Conservation (phyloP, 73 alveolate genomes). For the Symbiodinium pilosum region DNA sequence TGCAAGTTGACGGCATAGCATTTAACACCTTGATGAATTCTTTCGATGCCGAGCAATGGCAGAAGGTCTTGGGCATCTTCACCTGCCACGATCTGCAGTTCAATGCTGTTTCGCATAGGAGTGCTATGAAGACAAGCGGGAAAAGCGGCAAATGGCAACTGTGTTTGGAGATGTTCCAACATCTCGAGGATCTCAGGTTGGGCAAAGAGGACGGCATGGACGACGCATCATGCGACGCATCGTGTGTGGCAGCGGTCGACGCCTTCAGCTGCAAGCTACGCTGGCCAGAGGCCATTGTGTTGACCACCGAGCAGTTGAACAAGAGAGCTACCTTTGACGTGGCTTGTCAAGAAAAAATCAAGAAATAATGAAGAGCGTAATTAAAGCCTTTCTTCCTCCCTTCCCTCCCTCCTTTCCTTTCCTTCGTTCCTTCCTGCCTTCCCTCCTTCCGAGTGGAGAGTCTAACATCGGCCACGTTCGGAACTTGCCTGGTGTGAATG, state of each 20-base stretch:
- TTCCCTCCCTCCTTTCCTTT: too few relatives aligned
- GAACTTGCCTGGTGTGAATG: too few relatives aligned
- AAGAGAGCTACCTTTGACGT: neutral
- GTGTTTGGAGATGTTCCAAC: neutral
- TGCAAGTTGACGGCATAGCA: slow-evolving; percentile 18
- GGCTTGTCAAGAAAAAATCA: neutral
- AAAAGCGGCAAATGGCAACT: neutral
- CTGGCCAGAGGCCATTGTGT: neutral
- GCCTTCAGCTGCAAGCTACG: neutral
- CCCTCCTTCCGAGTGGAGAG: too few relatives aligned
- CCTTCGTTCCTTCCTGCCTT: too few relatives aligned
- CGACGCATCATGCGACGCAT: neutral
- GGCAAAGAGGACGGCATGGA: neutral
- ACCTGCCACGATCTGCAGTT: neutral
- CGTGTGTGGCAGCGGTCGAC: neutral
- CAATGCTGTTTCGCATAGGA: neutral
- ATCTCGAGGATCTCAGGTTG: neutral
- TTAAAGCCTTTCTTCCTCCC: too few relatives aligned
- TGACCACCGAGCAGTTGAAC: neutral
- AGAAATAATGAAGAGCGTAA: too few relatives aligned
- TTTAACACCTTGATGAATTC: slow-evolving; percentile 2
- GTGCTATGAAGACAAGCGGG: neutral
- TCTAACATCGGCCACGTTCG: too few relatives aligned
- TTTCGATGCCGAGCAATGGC: slow-evolving; percentile 11
- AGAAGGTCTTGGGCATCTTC: slow-evolving; percentile 23